These are phyloP conservation scores for Aegilops longissima DNA, from an alignment of 176 grass and related monocot genomes.

Conservation along the genomic window DNA sequence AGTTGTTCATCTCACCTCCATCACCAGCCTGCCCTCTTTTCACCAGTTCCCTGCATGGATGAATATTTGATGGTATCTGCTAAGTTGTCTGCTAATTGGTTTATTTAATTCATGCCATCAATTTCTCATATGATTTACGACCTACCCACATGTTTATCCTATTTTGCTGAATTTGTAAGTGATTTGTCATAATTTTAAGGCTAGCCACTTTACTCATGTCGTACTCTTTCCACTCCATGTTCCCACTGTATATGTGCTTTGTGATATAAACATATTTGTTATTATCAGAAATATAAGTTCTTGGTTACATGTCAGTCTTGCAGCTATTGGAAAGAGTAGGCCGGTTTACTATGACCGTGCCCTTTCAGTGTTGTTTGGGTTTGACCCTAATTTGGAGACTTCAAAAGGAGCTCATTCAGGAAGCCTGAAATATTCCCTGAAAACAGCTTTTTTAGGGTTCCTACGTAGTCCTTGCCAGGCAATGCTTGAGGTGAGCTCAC, in stretches of 20 bases:
- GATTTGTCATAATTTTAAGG: background rate
- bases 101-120: background rate
- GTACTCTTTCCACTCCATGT: slow-evolving; percentile 17
- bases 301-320: slow-evolving; percentile 63
- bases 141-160: slow-evolving; percentile 20
- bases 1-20: background rate
- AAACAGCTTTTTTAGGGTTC: slow-evolving; percentile 79
- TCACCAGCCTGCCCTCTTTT: background rate
- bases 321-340: slow-evolving; percentile 83
- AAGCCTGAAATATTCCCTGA: slow-evolving; percentile 80
- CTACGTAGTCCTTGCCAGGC: slow-evolving; percentile 67
- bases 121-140: background rate
- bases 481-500: slow-evolving; percentile 67
- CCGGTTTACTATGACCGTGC: slow-evolving; percentile 59
- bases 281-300: slow-evolving; percentile 33
- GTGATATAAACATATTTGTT: slow-evolving; percentile 6
- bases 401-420: slow-evolving; percentile 60
- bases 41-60: background rate
- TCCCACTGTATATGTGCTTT: background rate
- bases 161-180: slow-evolving; percentile 27
- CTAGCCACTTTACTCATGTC: background rate
- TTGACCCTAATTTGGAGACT: slow-evolving; percentile 65
- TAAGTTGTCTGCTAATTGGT: background rate
- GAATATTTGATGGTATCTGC: background rate
- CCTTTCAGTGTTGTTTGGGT: slow-evolving; percentile 65